Base-by-base conservation (phyloP, 768 basidiomycete genomes). In the Solioccasus polychromus region DNA sequence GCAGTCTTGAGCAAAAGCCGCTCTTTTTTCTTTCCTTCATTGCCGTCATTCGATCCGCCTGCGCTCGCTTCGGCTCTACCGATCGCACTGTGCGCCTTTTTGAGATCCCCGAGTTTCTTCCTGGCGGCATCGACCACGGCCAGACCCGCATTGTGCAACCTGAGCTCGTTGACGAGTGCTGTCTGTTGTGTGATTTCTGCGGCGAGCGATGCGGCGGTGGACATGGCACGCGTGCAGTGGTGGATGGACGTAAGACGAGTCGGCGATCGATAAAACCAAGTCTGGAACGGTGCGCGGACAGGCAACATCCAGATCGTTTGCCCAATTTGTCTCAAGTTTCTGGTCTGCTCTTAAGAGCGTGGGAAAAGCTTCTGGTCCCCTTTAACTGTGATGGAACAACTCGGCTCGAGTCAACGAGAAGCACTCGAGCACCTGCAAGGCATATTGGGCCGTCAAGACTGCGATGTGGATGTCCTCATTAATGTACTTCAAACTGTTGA, bases 1-100 rank as follows among this genome's bases (percentile, higher is more conserved):
- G 93, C 88, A 1, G 93, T 95, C 72, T 99, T 99, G 55, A 99
- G 76, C 45, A 88, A 61, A 51, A 97, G 60, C 37, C 79, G 71
- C 40, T 79, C 85, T 55, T 76, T 82, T 71, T 85, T 86, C 71
- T 82, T 82, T 39, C 62, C 73, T 14, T 69, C 74, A 34, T 72
- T 76, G 36, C 64, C 69, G n/a, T 47, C 59, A 47, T 34, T 46
- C 28, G 47, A n/a, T 41, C 71, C 72, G 39, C 71, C 68, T 31
- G 68, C 65, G 31, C 66, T 51, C 46, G 62, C 69, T 35, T 37
- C 51, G 23, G 52, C 59, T 42, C 52, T 55, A 30, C 67, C 71
- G 24, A 75, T 65, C 46, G 74, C 60, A 1, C 71, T 78, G 32
- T 82, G 60, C 12, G 71, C 59, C 55, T 75, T 79, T 71, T 86